Conservation (phyloP, 306 rosid species). For the Leucaena leucocephala region DNA sequence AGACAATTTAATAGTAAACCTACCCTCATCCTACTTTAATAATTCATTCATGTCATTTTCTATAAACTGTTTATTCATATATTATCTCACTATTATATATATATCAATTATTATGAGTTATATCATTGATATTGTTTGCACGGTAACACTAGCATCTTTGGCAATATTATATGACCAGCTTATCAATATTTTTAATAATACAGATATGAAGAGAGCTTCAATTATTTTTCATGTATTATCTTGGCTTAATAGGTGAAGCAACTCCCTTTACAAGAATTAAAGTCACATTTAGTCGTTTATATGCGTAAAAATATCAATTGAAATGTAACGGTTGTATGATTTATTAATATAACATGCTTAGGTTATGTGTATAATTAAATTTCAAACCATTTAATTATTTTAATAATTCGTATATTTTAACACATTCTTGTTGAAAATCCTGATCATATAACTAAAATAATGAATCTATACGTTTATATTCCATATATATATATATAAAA, state of each 20-base stretch:
- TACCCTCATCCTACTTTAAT: not conserved
- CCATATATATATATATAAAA: not conserved
- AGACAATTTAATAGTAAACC: not conserved
- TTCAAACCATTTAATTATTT: not conserved
- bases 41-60: slow-evolving; percentile 3
- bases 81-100: not conserved
- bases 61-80: not conserved
- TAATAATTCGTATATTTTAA: not conserved
- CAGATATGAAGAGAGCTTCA: not conserved
- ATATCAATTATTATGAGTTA: not conserved
- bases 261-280: too few species aligned
- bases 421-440: not conserved
- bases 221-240: too few species aligned
- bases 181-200: not conserved
- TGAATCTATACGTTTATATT: too few species aligned
- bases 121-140: not conserved
- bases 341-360: not conserved
- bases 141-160: not conserved
- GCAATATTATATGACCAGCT: not conserved
- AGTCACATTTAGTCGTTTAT: not conserved
- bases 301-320: not conserved
- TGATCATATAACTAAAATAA: too few species aligned
- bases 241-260: too few species aligned
- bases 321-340: not conserved
- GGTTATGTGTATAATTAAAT: not conserved